Conservation (phyloP, 1,284 basidiomycete species). For the Agaricales sp. region DNA sequence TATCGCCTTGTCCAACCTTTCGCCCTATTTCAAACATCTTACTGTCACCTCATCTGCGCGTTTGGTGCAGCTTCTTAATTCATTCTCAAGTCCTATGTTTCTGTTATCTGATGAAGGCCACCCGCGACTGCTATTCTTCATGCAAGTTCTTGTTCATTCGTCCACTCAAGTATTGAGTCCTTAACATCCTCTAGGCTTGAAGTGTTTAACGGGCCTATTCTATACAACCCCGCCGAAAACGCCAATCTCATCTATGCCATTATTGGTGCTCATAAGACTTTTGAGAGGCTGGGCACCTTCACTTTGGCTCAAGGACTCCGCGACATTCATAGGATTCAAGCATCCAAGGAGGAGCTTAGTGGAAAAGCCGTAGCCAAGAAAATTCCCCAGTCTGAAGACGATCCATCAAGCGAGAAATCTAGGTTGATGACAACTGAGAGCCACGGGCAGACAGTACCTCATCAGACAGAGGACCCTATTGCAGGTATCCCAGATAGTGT, state of each 20-base stretch:
- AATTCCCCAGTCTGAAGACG: constrained; percentile 21
- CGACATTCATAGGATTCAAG: constrained; percentile 70
- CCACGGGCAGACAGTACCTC: background rate
- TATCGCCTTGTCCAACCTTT: constrained; percentile 81
- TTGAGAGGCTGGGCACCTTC: constrained; percentile 85
- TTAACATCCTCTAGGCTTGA: constrained; percentile 61
- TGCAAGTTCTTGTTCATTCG: constrained; percentile 32
- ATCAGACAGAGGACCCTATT: background rate
- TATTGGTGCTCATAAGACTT: constrained; percentile 69
- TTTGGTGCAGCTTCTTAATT: constrained; percentile 79
- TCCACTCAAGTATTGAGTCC: no score
- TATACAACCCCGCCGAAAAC: constrained; percentile 66
- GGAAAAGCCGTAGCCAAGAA: constrained; percentile 30
- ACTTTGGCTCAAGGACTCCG: constrained; percentile 75
- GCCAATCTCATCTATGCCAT: constrained; percentile 85
- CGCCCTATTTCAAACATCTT: constrained; percentile 78
- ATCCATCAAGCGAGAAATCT: constrained; percentile 46
- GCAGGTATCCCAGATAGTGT: background rate
- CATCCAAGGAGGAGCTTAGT: constrained; percentile 58
- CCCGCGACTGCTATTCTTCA: constrained; percentile 84
- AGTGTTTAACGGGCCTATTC: constrained; percentile 78
- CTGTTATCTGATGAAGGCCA: constrained; percentile 90
- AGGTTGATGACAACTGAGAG: constrained; percentile 32
- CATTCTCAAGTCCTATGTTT: constrained; percentile 85
- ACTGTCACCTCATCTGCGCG: constrained; percentile 75